Percentiles rank a stretch among this genome's conserved stretches.
Evolutionary conservation across 23 red algal species (phyloP).

Genomic region (Agarophyton chilense): DNA sequence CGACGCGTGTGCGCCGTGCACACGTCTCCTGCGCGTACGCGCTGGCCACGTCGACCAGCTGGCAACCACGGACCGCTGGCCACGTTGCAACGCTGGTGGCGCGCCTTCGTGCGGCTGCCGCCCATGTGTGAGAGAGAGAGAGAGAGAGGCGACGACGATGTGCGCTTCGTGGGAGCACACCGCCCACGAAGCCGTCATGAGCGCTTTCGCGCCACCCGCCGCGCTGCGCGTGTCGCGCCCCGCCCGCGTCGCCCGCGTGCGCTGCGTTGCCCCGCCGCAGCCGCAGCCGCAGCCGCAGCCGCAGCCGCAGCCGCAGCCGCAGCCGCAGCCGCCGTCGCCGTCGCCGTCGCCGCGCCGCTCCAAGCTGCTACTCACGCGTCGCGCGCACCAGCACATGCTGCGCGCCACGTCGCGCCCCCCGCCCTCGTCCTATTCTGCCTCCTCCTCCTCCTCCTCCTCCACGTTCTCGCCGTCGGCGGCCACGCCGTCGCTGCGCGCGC

Average conservation of each 20-base stretch:
- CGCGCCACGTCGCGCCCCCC: background rate
- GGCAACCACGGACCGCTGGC: too few species aligned
- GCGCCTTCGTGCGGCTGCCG: too few species aligned
- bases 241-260: background rate
- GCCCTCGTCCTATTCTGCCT: background rate
- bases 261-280: background rate
- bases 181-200: too few species aligned
- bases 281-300: background rate
- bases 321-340: conserved; percentile 2
- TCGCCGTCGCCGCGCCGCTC: conserved; percentile 33
- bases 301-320: background rate
- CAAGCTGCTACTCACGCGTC: conserved; percentile 65
- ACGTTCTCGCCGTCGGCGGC: background rate
- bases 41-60: too few species aligned
- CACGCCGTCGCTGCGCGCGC: background rate
- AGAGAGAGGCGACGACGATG: too few species aligned
- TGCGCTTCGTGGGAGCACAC: too few species aligned
- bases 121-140: too few species aligned
- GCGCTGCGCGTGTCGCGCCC: too few species aligned
- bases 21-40: too few species aligned
- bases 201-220: too few species aligned
- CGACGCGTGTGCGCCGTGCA: too few species aligned
- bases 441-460: background rate
- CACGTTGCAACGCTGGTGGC: background rate
- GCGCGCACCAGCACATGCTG: background rate